Conservation (phyloP, 1,139 yeast genomes). For the Lodderomyces parapsilosis region DNA sequence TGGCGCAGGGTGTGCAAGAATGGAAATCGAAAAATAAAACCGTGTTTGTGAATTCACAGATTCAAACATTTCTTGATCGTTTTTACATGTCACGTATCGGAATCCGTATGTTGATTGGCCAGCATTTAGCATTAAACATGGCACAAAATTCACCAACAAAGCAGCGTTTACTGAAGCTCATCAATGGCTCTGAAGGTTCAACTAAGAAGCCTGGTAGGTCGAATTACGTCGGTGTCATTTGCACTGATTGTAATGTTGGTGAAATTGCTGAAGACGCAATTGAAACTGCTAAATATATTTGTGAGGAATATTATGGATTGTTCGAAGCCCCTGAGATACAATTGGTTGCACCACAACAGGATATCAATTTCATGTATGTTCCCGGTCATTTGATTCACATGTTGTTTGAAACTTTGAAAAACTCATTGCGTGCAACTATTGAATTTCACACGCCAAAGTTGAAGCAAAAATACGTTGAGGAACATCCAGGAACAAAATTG, state of each 20-base stretch:
- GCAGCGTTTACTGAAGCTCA: constrained; percentile 33
- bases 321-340: constrained; percentile 82
- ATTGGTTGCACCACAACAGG: constrained; percentile 66
- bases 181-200: constrained; percentile 28
- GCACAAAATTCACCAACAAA: constrained; percentile 56
- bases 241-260: constrained; percentile 75
- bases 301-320: constrained; percentile 84
- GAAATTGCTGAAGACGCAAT: constrained; percentile 83
- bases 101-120: constrained; percentile 86
- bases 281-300: constrained; percentile 81
- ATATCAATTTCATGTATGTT: constrained; percentile 76
- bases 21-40: constrained; percentile 67
- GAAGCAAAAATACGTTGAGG: constrained; percentile 36
- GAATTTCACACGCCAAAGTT: constrained; percentile 60
- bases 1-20: constrained; percentile 90
- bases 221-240: constrained; percentile 79
- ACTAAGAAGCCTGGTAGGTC: constrained; percentile 41
- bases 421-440: constrained; percentile 81
- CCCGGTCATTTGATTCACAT: constrained; percentile 89
- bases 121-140: constrained; percentile 76
- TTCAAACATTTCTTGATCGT: constrained; percentile 76
- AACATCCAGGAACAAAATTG: constrained; percentile 42
- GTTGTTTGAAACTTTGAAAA: constrained; percentile 82
- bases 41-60: constrained; percentile 54
- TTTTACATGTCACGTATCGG: constrained; percentile 89